A percentile compares a stretch with the other conserved stretches of the same genome.
phyloP scores from a whole-genome alignment of 2,329 filamentous ascomycete genomes.

The Grosmannia serpens region DNA sequence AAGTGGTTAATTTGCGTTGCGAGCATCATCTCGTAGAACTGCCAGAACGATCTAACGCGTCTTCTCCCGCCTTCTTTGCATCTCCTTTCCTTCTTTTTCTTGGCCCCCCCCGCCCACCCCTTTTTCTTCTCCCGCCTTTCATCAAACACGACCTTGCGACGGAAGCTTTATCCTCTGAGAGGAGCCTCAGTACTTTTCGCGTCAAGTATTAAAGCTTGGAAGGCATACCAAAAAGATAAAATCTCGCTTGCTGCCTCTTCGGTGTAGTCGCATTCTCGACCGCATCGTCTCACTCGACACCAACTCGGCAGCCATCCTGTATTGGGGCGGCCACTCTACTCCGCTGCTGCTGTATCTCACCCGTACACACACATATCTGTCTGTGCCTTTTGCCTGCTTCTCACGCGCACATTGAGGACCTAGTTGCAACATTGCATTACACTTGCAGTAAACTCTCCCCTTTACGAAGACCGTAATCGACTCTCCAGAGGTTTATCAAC shows the following conservation, averaged over 20 bases:
- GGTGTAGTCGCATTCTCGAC: not conserved
- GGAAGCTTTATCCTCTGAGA: not conserved
- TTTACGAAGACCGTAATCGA: constrained; percentile 5
- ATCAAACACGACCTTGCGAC: not conserved
- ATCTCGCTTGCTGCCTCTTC: not conserved
- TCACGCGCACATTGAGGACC: not conserved
- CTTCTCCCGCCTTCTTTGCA: not conserved
- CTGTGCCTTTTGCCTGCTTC: not conserved
- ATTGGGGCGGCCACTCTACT: not conserved
- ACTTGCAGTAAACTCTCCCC: constrained; percentile 16
- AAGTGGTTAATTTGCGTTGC: not conserved
- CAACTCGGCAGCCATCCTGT: not conserved
- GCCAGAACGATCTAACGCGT: not conserved
- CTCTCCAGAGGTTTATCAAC: not conserved
- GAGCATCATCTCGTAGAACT: constrained; percentile 2
- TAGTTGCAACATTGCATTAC: not conserved
- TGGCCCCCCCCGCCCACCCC: not conserved
- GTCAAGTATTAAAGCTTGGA: not conserved
- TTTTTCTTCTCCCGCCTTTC: not conserved
- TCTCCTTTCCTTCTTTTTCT: not conserved
- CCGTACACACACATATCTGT: not conserved
- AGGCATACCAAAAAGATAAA: not conserved
- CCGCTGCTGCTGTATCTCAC: not conserved
- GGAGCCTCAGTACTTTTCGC: not conserved
- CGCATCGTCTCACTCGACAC: not conserved